Percentiles rank a stretch among this genome's conserved stretches.
Conservation (phyloP, 306 rosid species). For the Ammopiptanthus mongolicus region DNA sequence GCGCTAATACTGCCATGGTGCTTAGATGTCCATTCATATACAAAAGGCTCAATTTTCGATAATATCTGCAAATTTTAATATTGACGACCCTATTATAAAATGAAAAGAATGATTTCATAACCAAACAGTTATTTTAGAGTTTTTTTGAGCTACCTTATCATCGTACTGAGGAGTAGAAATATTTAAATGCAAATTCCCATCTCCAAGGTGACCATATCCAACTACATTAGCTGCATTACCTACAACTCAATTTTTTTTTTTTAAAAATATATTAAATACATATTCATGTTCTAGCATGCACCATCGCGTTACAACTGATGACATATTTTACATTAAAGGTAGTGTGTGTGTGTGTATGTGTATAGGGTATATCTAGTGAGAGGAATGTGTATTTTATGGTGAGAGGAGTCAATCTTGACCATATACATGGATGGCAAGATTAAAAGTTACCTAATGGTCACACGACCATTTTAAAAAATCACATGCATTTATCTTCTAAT, state of each 20-base stretch:
- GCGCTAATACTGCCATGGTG: constrained; percentile 89
- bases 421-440: too few relatives aligned
- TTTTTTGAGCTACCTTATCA: constrained; percentile 48
- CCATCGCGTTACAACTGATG: background rate
- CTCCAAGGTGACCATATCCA: constrained; percentile 96
- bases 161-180: constrained; percentile 69
- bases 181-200: constrained; percentile 89
- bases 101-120: background rate
- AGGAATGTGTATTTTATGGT: too few relatives aligned
- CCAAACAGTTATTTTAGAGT: background rate
- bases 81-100: background rate
- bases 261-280: background rate
- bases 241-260: background rate
- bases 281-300: background rate
- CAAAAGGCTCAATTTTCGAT: constrained; percentile 83
- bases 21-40: constrained; percentile 90
- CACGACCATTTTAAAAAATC: too few relatives aligned
- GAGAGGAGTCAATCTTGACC: too few relatives aligned
- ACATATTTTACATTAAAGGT: background rate
- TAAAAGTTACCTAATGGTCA: too few relatives aligned
- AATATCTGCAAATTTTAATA: constrained; percentile 50
- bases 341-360: too few relatives aligned
- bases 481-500: too few relatives aligned
- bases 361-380: too few relatives aligned
- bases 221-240: constrained; percentile 64